A percentile compares a stretch with the other conserved stretches of the same genome.
Evolutionary conservation across 306 rosid species (phyloP).

Genomic region (Cucurbita argyrosperma): DNA sequence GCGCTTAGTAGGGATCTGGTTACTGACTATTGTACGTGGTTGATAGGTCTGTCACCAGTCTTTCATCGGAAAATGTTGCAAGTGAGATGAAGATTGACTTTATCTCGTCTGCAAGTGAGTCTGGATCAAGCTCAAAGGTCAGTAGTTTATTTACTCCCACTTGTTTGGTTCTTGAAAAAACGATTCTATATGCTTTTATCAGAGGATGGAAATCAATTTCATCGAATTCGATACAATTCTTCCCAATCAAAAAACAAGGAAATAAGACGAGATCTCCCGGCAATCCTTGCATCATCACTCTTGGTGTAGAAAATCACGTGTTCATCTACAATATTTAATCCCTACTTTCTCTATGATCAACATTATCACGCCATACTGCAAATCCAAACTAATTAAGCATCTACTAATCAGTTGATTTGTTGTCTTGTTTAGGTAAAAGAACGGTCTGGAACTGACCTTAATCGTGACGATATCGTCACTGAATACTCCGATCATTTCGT

Average conservation of each 20-base stretch:
- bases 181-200: background rate
- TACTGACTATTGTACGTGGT: constrained; percentile 5
- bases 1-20: background rate
- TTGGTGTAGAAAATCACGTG: background rate
- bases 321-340: background rate
- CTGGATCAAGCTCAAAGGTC: constrained; percentile 49
- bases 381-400: background rate
- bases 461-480: background rate
- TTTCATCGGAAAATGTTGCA: constrained; percentile 48
- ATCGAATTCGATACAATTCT: background rate
- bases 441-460: constrained; percentile 19
- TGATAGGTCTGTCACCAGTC: constrained; percentile 40
- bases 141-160: constrained; percentile 9
- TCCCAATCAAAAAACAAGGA: background rate
- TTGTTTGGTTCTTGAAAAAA: background rate
- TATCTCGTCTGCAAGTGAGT: constrained; percentile 41
- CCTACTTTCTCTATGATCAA: background rate
- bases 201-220: background rate
- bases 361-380: background rate
- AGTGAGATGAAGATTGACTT: constrained; percentile 33
- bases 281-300: background rate
- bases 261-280: background rate
- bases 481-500: constrained; percentile 23
- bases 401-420: background rate
- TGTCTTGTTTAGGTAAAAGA: constrained; percentile 2